These are phyloP conservation scores for Colletotrichum graminicola DNA, from an alignment of 2,329 filamentous ascomycete genomes.

Conservation along the genomic window DNA sequence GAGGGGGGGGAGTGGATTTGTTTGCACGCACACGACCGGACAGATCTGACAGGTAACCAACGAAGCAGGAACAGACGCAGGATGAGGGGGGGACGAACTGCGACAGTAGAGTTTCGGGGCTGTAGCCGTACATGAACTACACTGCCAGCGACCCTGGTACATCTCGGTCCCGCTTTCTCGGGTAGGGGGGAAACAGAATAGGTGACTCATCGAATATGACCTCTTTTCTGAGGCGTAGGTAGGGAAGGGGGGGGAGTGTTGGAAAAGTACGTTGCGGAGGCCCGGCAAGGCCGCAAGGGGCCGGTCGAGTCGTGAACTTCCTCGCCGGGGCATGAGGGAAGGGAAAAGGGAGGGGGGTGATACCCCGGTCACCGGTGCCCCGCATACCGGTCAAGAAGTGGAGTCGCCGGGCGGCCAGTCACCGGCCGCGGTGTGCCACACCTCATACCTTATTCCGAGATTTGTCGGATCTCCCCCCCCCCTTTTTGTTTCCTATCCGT, in stretches of 20 bases:
- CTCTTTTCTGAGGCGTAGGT: neutral
- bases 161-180: constrained; percentile 10
- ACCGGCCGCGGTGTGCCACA: constrained; percentile 33
- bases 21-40: neutral
- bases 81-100: neutral
- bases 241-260: neutral
- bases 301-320: constrained; percentile 2
- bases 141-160: constrained; percentile 9
- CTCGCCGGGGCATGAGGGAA: neutral
- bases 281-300: neutral
- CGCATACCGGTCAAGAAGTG: constrained; percentile 42
- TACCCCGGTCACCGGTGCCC: constrained; percentile 38
- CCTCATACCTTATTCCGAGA: constrained; percentile 9
- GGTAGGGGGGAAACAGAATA: constrained; percentile 2
- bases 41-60: constrained; percentile 33
- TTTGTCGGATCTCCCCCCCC: neutral
- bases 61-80: constrained; percentile 1
- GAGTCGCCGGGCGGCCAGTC: constrained; percentile 36
- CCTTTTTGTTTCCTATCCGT: neutral
- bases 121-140: neutral
- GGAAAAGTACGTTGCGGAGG: neutral
- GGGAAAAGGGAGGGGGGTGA: neutral
- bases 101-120: neutral
- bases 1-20: constrained; percentile 11
- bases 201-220: constrained; percentile 38